These are phyloP conservation scores for Daedaleopsis sinensis DNA, from an alignment of 768 basidiomycete genomes.

Conservation along the genomic window DNA sequence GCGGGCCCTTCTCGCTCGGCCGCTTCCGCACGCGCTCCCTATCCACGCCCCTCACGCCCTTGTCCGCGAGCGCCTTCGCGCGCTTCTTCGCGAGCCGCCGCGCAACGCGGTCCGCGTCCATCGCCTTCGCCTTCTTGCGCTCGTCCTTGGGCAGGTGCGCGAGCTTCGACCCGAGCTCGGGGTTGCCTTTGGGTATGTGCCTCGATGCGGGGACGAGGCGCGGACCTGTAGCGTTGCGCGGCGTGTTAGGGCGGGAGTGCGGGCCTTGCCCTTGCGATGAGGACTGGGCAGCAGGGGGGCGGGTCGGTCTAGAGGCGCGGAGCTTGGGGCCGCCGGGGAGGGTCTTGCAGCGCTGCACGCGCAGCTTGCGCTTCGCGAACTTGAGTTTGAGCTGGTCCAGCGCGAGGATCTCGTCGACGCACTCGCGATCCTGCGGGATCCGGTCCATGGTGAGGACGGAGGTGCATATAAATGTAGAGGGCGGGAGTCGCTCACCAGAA, in stretches of 20 bases:
- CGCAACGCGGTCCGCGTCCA: constrained; percentile 79
- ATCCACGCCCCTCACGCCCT: constrained; percentile 42
- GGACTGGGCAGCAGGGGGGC: constrained; percentile 9
- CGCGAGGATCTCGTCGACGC: constrained; percentile 91
- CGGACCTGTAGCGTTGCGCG: constrained; percentile 2
- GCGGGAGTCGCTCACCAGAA: constrained; percentile 57
- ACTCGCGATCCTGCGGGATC: constrained; percentile 72
- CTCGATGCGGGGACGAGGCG: constrained; percentile 12
- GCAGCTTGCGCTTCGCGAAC: constrained; percentile 90
- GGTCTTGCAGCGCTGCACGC: constrained; percentile 91
- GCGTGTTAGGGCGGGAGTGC: neutral
- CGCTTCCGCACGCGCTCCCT: constrained; percentile 52
- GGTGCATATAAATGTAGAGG: neutral
- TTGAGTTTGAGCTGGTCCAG: constrained; percentile 78
- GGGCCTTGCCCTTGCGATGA: constrained; percentile 25
- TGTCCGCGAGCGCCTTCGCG: constrained; percentile 56
- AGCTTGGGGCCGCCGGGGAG: constrained; percentile 43
- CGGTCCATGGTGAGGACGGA: neutral
- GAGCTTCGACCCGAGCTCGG: constrained; percentile 76
- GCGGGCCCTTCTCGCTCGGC: constrained; percentile 29
- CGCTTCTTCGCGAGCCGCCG: constrained; percentile 92
- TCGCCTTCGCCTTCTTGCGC: constrained; percentile 79
- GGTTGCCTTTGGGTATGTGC: constrained; percentile 76
- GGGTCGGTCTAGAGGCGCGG: constrained; percentile 29
- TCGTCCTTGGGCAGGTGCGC: constrained; percentile 81